Base-by-base conservation (phyloP, 495 filamentous ascomycete species). In the Tuber brumale region DNA sequence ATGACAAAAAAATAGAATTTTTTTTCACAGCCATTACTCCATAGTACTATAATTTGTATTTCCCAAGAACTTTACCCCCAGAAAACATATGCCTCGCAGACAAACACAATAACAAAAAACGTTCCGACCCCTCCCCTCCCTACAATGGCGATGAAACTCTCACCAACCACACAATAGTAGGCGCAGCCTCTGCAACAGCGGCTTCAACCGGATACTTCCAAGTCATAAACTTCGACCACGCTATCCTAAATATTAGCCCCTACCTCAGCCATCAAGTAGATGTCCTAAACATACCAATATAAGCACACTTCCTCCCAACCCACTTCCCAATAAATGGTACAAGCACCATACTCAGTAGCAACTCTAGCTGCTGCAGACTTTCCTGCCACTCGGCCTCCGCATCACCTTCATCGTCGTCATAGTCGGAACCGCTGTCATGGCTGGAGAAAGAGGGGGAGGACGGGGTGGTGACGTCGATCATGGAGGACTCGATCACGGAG, bases 331-430 rank as follows among this genome's bases (percentile, higher is more conserved):
- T 85, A 83, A 95, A 97, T 27, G 95, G 95, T 51, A 98, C 91
- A 79, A 97, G 82, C 27, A 98, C 92, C 93, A 99, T 96, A 12
- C 91, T 95, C 82, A 97, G 83, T 69, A 99, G 86, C 71, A 99
- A 86, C 87, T 99, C 93, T 70, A 98, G 85, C 85, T 99, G 95
- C 85, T 97, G 92, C 78, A 99, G 85, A 79, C 91, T 94, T 81
- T 94, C 93, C 78, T 93, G 91, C 95, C 95, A 99, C 84, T 99
- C 94, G 31, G 87, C 88, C 84, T 99, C 95, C 27, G 95, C 95
- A 82, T 97, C 93, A 42, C 73, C 78, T 23, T 76, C 69, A 19
- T 74, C 39, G n/a, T 75, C 51, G 27, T 72, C 78, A 35, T 75
- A 69, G 45, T 45, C 70, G 41, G 66, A 74, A 19, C 73, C 80